Evolutionary conservation across 208 protist species (phyloP).

Genomic region (Leishmania martiniquensis): DNA sequence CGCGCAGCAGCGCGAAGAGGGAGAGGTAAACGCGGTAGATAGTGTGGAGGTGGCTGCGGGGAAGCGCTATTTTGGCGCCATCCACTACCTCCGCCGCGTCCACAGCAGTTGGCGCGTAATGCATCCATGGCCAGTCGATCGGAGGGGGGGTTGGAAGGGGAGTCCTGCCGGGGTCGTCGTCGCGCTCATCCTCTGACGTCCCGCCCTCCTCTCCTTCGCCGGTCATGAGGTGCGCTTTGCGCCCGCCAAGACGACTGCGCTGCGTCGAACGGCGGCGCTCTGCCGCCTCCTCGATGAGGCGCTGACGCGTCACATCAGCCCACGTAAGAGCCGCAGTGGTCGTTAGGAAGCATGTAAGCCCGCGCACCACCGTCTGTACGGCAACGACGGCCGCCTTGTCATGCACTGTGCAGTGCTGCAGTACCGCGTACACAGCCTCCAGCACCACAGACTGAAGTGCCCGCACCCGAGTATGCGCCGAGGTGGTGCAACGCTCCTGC

Average conservation of each 20-base stretch:
- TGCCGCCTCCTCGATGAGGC: conserved; percentile 24
- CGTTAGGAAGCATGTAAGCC: conserved; percentile 76
- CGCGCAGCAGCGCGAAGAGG: conserved; percentile 69
- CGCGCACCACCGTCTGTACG: conserved; percentile 56
- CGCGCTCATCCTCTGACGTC: conserved; percentile 12
- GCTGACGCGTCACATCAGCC: conserved; percentile 34
- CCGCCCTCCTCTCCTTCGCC: conserved; percentile 23
- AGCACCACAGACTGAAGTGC: conserved; percentile 63
- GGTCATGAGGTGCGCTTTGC: conserved; percentile 2
- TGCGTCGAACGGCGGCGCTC: conserved; percentile 14
- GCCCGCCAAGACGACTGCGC: neutral
- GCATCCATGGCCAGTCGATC: conserved; percentile 45
- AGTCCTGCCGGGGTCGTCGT: conserved; percentile 11
- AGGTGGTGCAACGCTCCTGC: conserved; percentile 72
- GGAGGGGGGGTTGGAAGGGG: conserved; percentile 17
- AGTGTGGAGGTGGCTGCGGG: conserved; percentile 78
- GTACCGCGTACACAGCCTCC: conserved; percentile 53
- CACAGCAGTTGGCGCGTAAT: neutral
- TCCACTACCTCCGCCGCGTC: neutral
- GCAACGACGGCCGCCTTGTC: conserved; percentile 40
- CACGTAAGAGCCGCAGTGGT: conserved; percentile 51
- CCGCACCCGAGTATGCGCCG: conserved; percentile 60
- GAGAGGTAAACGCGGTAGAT: conserved; percentile 83
- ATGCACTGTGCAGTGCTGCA: conserved; percentile 57
- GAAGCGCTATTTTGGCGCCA: conserved; percentile 42